These are phyloP conservation scores for Penicillium taxi DNA, from an alignment of 495 filamentous ascomycete genomes.

Conservation along the genomic window DNA sequence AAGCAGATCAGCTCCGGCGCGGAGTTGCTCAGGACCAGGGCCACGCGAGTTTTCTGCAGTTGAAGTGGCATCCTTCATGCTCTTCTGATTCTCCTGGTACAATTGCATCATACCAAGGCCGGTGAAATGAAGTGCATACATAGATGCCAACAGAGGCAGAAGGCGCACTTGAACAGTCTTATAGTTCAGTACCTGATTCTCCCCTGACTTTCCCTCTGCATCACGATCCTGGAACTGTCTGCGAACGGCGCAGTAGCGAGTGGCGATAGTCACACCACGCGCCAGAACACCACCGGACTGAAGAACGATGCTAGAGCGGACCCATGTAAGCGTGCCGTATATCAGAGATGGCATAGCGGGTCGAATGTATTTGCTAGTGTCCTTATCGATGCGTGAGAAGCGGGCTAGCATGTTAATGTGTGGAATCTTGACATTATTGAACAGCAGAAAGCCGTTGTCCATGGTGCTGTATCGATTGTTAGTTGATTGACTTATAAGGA, in stretches of 20 bases:
- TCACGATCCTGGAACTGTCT: slow-evolving; percentile 67
- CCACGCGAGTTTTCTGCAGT: slow-evolving; percentile 40
- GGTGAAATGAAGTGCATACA: slow-evolving; percentile 68
- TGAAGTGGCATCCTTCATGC: slow-evolving; percentile 43
- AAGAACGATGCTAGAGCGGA: slow-evolving; percentile 63
- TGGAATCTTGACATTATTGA: slow-evolving; percentile 63
- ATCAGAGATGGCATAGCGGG: slow-evolving; percentile 56
- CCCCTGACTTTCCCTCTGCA: slow-evolving; percentile 45
- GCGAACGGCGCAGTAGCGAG: slow-evolving; percentile 58
- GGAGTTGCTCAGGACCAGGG: slow-evolving; percentile 57
- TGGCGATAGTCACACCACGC: slow-evolving; percentile 66
- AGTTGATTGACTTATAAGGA: too few relatives aligned
- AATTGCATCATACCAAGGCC: slow-evolving; percentile 60
- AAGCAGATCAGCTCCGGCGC: slow-evolving; percentile 55
- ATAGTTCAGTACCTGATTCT: slow-evolving; percentile 67
- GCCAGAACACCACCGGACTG: slow-evolving; percentile 60
- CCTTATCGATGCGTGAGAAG: slow-evolving; percentile 53
- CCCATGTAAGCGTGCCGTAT: slow-evolving; percentile 66
- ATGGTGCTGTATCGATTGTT: slow-evolving; percentile 42
- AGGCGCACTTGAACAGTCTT: slow-evolving; percentile 69
- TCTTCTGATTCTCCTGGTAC: slow-evolving; percentile 57
- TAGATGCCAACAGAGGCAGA: slow-evolving; percentile 60
- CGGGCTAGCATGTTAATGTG: slow-evolving; percentile 62
- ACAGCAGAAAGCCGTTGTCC: slow-evolving; percentile 69
- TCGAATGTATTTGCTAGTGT: slow-evolving; percentile 53